Evolutionary conservation across 1,139 yeast genomes (phyloP).

Genomic region (Taiozyma sp.): DNA sequence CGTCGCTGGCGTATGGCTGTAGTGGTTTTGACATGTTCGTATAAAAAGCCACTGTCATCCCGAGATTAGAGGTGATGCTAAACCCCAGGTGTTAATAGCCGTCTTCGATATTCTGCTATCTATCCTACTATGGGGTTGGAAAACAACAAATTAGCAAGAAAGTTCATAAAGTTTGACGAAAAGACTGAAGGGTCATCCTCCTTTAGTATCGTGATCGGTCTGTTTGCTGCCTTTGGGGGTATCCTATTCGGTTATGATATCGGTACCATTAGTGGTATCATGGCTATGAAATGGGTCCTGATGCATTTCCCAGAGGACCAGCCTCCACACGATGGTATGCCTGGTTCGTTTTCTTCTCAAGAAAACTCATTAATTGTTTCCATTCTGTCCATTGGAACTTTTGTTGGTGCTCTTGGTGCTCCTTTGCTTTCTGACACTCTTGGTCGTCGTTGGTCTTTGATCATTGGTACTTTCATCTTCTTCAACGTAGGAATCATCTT

Average conservation of each 20-base stretch:
- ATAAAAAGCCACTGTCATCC: background rate
- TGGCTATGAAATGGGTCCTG: slow-evolving; percentile 46
- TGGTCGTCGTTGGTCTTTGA: slow-evolving; percentile 55
- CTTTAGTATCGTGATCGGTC: slow-evolving; percentile 26
- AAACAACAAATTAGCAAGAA: slow-evolving; percentile 1
- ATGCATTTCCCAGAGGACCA: slow-evolving; percentile 33
- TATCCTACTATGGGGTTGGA: background rate
- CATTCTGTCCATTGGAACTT: slow-evolving; percentile 51
- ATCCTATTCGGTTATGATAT: slow-evolving; percentile 54
- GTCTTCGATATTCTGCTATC: background rate
- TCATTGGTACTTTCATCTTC: slow-evolving; percentile 45
- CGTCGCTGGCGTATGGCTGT: no score
- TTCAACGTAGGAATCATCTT: slow-evolving; percentile 56
- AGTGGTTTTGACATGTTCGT: background rate
- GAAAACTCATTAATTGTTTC: slow-evolving; percentile 55
- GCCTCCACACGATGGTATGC: slow-evolving; percentile 8
- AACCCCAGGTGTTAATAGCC: no score
- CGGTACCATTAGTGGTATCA: slow-evolving; percentile 51
- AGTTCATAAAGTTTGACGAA: slow-evolving; percentile 23
- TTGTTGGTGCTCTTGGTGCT: slow-evolving; percentile 51
- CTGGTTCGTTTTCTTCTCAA: slow-evolving; percentile 40
- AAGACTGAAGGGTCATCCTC: slow-evolving; percentile 24
- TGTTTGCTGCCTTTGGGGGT: slow-evolving; percentile 50
- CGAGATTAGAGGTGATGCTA: background rate
- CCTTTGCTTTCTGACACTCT: slow-evolving; percentile 50